Evolutionary conservation across 2,329 filamentous ascomycete species (phyloP), one percentile per base, ranked within the genome.

Genomic region (Trichophyton mentagrophytes): DNA sequence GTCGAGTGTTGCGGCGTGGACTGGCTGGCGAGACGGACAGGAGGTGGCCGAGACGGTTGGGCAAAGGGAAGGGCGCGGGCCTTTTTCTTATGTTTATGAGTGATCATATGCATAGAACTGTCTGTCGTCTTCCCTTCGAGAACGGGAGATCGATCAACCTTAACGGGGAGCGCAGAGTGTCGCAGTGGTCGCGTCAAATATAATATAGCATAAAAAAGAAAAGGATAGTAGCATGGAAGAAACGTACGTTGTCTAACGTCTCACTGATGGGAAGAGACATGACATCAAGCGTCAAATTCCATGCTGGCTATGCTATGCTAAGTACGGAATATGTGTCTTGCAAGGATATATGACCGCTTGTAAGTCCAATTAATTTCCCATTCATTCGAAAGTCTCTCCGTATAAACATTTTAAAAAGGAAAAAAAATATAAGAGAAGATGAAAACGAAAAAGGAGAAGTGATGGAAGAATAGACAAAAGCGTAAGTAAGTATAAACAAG

Each of bases 91-190:
- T 25, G 0, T 25, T 30, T 30, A 20, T 30, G 49, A 53, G 49
- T 17, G 22, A 30, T 53, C 49, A 53, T 53, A 53, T 53, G 49
- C 49, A 53, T 33, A 22, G 22, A 53, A 53, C 17, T 53, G 49
- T 53, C 7, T 9, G 44, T 13, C 6, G 33, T 38, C n/a, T 47
- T 47, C 7, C 17, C 11, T 27, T 53, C 22, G 27, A 25, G 49
- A 53, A 25, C 49, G 49, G 49, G 49, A 53, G 49, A 53, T 53
- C 49, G 49, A 53, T 38, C 49, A 53, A 53, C 49, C 49, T 53
- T 53, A 53, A 53, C 49, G 25, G 13, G 7, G 27, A 20, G 25
- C 8, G 15, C 13, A 13, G 9, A 15, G 22, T 15, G 47, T 30
- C 47, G 47, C 9, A 11, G 5, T 30, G 49, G 25, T 25, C 49